Evolutionary conservation across 208 protist species (phyloP).

Genomic region (Trypanosoma platydactyli): DNA sequence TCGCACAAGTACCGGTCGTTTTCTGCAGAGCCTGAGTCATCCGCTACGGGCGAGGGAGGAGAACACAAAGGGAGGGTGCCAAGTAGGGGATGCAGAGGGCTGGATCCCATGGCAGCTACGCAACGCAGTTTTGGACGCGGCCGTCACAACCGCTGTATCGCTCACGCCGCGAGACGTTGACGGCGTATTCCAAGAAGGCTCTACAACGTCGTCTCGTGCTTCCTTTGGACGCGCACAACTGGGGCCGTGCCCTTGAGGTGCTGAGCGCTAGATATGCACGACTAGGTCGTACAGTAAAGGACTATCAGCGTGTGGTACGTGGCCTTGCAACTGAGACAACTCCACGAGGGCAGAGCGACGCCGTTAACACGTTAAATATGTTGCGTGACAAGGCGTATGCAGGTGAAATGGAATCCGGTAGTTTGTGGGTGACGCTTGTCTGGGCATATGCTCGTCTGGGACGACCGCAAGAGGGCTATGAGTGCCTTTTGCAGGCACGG

Average conservation of each 20-base stretch:
- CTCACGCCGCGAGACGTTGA: constrained; percentile 43
- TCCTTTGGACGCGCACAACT: constrained; percentile 76
- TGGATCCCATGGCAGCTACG: constrained; percentile 73
- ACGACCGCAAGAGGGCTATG: constrained; percentile 43
- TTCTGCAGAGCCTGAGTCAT: no score
- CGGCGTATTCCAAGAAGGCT: constrained; percentile 58
- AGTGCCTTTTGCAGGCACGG: constrained; percentile 53
- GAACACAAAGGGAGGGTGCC: neutral
- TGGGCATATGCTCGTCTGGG: constrained; percentile 70
- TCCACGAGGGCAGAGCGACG: constrained; percentile 4
- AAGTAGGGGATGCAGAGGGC: constrained; percentile 35
- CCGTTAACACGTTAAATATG: constrained; percentile 36
- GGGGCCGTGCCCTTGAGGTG: constrained; percentile 81
- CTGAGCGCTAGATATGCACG: constrained; percentile 66
- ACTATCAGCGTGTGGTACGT: constrained; percentile 76
- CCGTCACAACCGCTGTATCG: constrained; percentile 24
- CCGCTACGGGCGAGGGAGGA: no score
- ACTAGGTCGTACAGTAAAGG: constrained; percentile 57
- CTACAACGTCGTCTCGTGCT: constrained; percentile 81
- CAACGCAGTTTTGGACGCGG: constrained; percentile 74
- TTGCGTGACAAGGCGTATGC: constrained; percentile 72
- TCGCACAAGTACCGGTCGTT: no score
- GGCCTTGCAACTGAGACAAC: constrained; percentile 50
- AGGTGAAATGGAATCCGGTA: constrained; percentile 51
- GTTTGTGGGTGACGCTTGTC: constrained; percentile 75